Conservation (phyloP, 352 stramenopile species). For the Phytophthora sojae region DNA sequence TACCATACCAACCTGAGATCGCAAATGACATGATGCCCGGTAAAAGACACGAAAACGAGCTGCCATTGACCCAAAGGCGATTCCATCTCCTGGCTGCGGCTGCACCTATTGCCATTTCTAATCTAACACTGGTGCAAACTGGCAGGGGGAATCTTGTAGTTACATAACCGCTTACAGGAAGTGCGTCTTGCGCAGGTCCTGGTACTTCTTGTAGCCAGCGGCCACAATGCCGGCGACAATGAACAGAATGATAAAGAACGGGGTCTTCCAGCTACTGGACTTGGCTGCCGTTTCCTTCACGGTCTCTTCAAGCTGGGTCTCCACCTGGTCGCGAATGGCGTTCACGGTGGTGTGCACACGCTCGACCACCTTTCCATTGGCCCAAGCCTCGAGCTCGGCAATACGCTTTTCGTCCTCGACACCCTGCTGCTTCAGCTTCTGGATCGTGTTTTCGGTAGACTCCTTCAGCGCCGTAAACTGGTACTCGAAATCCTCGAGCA, state of each 20-base stretch:
- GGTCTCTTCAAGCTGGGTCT: conserved; percentile 72
- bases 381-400: conserved; percentile 74
- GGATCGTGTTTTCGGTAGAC: conserved; percentile 83
- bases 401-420: conserved; percentile 75
- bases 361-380: conserved; percentile 64
- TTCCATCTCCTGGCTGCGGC: conserved; percentile 27
- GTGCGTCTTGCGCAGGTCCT: conserved; percentile 88
- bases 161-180: conserved; percentile 61
- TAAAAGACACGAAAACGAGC: conserved; percentile 31
- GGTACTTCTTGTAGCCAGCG: conserved; percentile 89
- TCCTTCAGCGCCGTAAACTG: conserved; percentile 86
- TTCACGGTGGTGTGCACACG: conserved; percentile 63
- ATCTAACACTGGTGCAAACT: conserved; percentile 28
- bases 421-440: conserved; percentile 80
- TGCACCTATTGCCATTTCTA: conserved; percentile 35
- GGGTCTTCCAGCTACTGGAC: conserved; percentile 81
- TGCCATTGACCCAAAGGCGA: conserved; percentile 32
- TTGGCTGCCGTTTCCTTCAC: conserved; percentile 80
- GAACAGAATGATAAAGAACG: conserved; percentile 83
- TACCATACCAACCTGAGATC: conserved; percentile 16
- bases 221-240: conserved; percentile 64
- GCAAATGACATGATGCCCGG: not conserved
- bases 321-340: conserved; percentile 72
- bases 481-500: conserved; percentile 88
- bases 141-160: conserved; percentile 15